These are phyloP conservation scores for Astrothelium subdiscretum DNA, from an alignment of 495 filamentous ascomycete genomes.

Conservation along the genomic window DNA sequence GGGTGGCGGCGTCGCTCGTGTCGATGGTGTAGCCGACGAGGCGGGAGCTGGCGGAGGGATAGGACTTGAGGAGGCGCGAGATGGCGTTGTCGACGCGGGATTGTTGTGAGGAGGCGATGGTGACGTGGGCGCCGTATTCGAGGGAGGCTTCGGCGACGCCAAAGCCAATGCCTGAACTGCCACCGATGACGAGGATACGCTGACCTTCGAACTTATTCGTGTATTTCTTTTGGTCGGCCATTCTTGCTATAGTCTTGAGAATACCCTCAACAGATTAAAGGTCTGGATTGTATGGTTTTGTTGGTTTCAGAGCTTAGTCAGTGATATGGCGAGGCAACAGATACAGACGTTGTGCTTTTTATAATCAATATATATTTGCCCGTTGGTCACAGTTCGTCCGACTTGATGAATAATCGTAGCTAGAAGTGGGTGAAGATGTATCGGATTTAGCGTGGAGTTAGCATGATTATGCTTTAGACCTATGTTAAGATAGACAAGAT, in stretches of 20 bases:
- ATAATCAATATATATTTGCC: no score
- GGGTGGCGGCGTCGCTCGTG: conserved; percentile 16
- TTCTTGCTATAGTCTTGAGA: not conserved
- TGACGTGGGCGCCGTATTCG: conserved; percentile 21
- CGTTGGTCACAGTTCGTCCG: no score
- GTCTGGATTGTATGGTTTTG: not conserved
- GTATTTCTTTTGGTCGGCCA: conserved; percentile 21
- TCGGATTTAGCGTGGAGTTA: not conserved
- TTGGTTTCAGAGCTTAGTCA: not conserved
- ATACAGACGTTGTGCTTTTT: no score
- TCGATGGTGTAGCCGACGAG: conserved; percentile 20
- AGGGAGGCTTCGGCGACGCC: conserved; percentile 28
- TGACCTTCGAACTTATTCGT: conserved; percentile 16
- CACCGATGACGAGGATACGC: conserved; percentile 17
- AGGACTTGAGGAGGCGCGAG: conserved; percentile 13
- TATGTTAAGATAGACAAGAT: no score
- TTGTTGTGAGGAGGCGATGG: conserved; percentile 25
- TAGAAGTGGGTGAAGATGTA: no score
- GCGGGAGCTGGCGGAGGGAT: conserved; percentile 16
- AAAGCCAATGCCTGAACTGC: conserved; percentile 26
- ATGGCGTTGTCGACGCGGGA: conserved; percentile 18
- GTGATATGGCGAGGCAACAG: no score
- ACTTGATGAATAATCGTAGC: no score
- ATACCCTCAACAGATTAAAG: not conserved
- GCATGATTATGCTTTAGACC: no score